Conservation (phyloP, 768 basidiomycete species). For the Psilocybe cubensis region DNA sequence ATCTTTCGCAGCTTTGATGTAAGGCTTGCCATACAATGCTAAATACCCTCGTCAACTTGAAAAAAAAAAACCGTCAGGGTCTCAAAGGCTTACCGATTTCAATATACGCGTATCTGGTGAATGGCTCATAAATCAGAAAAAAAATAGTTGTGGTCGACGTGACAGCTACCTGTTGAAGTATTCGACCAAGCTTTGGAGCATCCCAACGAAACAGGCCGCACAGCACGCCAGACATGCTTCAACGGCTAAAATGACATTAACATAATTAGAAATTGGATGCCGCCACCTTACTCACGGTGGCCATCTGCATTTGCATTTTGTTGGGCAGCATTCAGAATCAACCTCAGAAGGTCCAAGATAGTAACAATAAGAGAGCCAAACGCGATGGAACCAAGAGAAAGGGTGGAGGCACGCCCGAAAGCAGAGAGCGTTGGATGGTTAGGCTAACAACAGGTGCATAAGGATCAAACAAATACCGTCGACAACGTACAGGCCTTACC, state of each 20-base stretch:
- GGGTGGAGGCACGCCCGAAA: conserved; percentile 74
- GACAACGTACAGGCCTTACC: conserved; percentile 38
- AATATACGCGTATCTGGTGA: conserved; percentile 72
- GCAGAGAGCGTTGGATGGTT: conserved; percentile 71
- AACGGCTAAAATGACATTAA: conserved; percentile 49
- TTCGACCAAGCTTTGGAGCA: conserved; percentile 68
- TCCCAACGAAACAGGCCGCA: conserved; percentile 76
- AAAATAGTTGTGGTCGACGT: neutral
- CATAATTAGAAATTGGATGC: neutral
- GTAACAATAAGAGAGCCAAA: conserved; percentile 88
- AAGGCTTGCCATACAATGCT: conserved; percentile 87
- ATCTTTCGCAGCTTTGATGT: conserved; percentile 80
- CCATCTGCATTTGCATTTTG: conserved; percentile 66
- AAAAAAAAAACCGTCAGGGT: neutral
- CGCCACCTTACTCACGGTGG: conserved; percentile 52
- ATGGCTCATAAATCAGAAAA: neutral
- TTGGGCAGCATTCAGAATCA: conserved; percentile 61
- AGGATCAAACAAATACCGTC: neutral
- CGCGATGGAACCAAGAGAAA: conserved; percentile 83
- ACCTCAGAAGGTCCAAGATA: conserved; percentile 66
- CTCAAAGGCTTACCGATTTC: conserved; percentile 61
- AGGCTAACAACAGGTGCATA: conserved; percentile 43
- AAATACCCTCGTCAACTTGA: neutral
- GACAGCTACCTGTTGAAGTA: conserved; percentile 73
- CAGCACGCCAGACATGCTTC: conserved; percentile 78